A percentile compares a stretch with the other conserved stretches of the same genome.
These are phyloP conservation scores for Pseudozyma sp. DNA, from an alignment of 1,284 basidiomycete species.

Conservation along the genomic window DNA sequence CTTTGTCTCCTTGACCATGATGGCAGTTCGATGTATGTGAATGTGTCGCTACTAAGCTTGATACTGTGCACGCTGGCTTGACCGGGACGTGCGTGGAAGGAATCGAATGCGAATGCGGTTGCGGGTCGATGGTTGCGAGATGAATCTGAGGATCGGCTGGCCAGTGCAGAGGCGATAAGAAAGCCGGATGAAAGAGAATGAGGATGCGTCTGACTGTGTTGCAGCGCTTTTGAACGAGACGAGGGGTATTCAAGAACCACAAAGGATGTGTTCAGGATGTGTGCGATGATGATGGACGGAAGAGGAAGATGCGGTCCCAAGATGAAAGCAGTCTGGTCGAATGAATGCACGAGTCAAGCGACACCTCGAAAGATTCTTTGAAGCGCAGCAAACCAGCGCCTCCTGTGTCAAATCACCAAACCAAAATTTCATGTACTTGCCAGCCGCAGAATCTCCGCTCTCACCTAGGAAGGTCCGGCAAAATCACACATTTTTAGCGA, in stretches of 20 bases:
- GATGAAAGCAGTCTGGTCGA: no score
- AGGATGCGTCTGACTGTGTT: constrained; percentile 8
- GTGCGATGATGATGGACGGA: constrained; percentile 3
- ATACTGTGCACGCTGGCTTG: no score
- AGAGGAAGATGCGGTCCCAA: not conserved
- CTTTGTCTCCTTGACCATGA: constrained; percentile 58
- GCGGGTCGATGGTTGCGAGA: not conserved
- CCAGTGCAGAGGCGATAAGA: constrained; percentile 1
- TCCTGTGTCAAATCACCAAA: not conserved
- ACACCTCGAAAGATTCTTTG: constrained; percentile 12
- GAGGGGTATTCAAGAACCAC: not conserved
- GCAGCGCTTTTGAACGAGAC: constrained; percentile 1
- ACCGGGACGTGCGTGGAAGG: not conserved
- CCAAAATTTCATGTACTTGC: not conserved
- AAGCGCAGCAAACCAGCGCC: not conserved
- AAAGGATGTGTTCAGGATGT: not conserved
- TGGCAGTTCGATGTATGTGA: constrained; percentile 10
- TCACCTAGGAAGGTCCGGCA: no score
- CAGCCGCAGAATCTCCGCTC: no score
- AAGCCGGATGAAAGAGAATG: not conserved
- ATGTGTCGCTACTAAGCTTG: not conserved
- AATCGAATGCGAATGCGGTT: constrained; percentile 1
- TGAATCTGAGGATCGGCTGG: not conserved
- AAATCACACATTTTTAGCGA: no score
- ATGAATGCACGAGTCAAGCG: constrained; percentile 20